Conservation (phyloP, 495 filamentous ascomycete species). For the Penicillium fimorum region DNA sequence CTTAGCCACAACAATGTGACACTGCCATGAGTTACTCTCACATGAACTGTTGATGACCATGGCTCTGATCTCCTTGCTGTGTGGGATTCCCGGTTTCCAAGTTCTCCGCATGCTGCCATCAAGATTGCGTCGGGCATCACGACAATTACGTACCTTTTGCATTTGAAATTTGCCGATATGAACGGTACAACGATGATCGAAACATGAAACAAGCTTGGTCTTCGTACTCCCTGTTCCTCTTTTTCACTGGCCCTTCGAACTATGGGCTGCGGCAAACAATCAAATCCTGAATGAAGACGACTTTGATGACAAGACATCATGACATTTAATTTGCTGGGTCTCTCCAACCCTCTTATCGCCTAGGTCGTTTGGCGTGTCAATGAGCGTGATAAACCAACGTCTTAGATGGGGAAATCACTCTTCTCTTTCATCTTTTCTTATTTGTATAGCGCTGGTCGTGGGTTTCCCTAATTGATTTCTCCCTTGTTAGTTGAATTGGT, state of each 20-base stretch:
- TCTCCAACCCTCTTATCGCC: slow-evolving; percentile 21
- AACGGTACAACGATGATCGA: slow-evolving; percentile 20
- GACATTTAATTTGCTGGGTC: slow-evolving; percentile 30
- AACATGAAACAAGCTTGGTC: slow-evolving; percentile 19
- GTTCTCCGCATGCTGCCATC: slow-evolving; percentile 13
- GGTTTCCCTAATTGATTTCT: slow-evolving; percentile 16
- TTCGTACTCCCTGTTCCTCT: slow-evolving; percentile 20
- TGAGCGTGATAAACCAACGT: slow-evolving; percentile 33
- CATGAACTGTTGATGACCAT: slow-evolving; percentile 15
- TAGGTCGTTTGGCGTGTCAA: slow-evolving; percentile 27
- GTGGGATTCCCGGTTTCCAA: slow-evolving; percentile 8
- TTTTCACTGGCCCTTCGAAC: slow-evolving; percentile 11
- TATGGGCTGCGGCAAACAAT: slow-evolving; percentile 23
- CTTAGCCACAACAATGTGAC: slow-evolving; percentile 33
- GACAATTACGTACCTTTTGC: slow-evolving; percentile 17
- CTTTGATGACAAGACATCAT: slow-evolving; percentile 36
- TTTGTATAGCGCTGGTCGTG: slow-evolving; percentile 30
- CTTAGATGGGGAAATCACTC: slow-evolving; percentile 22
- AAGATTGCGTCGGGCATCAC: slow-evolving; percentile 14
- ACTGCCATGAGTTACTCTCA: slow-evolving; percentile 23
- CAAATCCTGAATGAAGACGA: slow-evolving; percentile 30
- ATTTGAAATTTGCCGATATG: slow-evolving; percentile 18
- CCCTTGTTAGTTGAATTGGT: slow-evolving; percentile 21
- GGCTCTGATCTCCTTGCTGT: slow-evolving; percentile 13
- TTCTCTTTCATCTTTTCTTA: slow-evolving; percentile 23